Evolutionary conservation across 148 eudicot species (phyloP).

Genomic region (Heliosperma pusillum): DNA sequence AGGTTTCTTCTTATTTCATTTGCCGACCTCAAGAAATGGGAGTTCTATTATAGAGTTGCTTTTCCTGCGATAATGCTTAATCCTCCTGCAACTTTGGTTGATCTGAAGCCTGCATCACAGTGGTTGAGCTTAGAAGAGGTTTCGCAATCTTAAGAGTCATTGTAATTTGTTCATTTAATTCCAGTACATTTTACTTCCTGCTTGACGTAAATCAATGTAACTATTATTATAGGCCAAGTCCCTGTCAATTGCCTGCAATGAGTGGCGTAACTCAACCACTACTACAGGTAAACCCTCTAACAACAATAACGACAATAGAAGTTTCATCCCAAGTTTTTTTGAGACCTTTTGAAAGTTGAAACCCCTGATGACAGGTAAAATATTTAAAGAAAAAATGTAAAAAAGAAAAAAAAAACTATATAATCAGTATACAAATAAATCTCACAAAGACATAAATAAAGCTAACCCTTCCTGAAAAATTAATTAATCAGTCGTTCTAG

Average conservation of each 20-base stretch:
- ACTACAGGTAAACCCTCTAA: conserved; percentile 51
- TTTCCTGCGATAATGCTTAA: conserved; percentile 77
- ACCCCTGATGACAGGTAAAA: no score
- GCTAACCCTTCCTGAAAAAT: background rate
- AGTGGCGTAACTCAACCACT: conserved; percentile 68
- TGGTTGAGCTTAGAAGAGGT: conserved; percentile 74
- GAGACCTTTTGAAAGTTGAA: no score
- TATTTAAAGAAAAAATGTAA: no score
- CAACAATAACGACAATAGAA: no score
- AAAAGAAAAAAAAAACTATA: no score
- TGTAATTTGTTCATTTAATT: background rate
- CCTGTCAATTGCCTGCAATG: conserved; percentile 61
- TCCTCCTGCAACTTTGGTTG: conserved; percentile 68
- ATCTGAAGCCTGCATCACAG: conserved; percentile 74
- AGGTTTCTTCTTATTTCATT: conserved; percentile 82
- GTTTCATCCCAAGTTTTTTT: no score
- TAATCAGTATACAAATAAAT: no score
- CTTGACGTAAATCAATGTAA: conserved; percentile 11
- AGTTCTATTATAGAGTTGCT: conserved; percentile 78
- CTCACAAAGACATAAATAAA: no score
- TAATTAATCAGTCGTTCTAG: background rate
- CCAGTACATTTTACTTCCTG: background rate
- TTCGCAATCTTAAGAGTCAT: conserved; percentile 5
- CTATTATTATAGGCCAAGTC: conserved; percentile 54
- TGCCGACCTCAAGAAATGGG: conserved; percentile 92